These are phyloP conservation scores for Xenoacremonium recifei DNA, from an alignment of 2,329 filamentous ascomycete genomes.

Conservation along the genomic window DNA sequence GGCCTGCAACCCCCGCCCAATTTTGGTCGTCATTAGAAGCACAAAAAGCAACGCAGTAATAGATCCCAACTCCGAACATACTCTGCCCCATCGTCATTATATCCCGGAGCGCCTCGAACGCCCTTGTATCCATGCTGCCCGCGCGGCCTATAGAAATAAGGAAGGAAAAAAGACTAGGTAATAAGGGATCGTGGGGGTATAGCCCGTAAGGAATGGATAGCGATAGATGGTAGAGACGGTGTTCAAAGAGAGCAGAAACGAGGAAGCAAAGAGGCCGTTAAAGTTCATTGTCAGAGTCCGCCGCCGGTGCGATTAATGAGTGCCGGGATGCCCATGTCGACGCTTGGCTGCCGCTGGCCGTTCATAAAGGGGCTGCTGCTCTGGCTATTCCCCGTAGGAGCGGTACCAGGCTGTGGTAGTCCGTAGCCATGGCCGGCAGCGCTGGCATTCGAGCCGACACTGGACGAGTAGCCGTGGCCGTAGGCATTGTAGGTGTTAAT, in stretches of 20 bases:
- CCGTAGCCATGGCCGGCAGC: slow-evolving; percentile 32
- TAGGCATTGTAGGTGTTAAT: slow-evolving; percentile 20
- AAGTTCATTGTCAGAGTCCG: slow-evolving; percentile 15
- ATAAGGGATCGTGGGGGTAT: too few species aligned
- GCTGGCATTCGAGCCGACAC: slow-evolving; percentile 48
- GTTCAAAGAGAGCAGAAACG: background rate
- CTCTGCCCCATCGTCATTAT: slow-evolving; percentile 22
- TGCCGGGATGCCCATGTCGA: slow-evolving; percentile 60
- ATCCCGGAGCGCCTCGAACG: slow-evolving; percentile 16
- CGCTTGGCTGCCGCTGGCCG: slow-evolving; percentile 49
- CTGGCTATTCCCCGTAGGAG: slow-evolving; percentile 32
- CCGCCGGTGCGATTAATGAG: slow-evolving; percentile 53
- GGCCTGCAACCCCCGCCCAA: slow-evolving; percentile 14
- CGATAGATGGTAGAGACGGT: slow-evolving; percentile 4
- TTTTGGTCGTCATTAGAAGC: slow-evolving; percentile 13
- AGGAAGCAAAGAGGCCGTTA: slow-evolving; percentile 2
- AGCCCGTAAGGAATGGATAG: slow-evolving; percentile 25
- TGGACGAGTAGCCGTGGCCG: slow-evolving; percentile 51
- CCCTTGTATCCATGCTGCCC: slow-evolving; percentile 15
- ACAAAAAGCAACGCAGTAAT: slow-evolving; percentile 5
- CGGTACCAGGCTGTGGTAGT: slow-evolving; percentile 21
- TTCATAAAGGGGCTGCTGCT: slow-evolving; percentile 47
- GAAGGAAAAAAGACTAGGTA: slow-evolving; percentile 6
- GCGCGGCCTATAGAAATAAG: slow-evolving; percentile 13
- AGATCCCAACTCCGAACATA: slow-evolving; percentile 10